These are phyloP conservation scores for Suillus bovinus DNA, from an alignment of 768 basidiomycete species.

Conservation along the genomic window DNA sequence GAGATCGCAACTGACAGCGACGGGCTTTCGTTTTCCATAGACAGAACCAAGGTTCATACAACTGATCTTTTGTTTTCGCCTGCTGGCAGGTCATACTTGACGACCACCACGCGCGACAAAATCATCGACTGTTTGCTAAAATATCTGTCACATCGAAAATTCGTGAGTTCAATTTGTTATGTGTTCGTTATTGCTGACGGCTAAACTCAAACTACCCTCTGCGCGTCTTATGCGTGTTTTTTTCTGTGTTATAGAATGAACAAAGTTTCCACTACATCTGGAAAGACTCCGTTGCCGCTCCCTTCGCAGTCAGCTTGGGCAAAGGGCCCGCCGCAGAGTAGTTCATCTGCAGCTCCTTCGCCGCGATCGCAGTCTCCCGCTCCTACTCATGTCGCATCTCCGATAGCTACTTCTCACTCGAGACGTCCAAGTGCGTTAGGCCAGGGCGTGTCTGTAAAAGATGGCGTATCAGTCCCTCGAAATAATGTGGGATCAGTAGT, in stretches of 20 bases:
- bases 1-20: slow-evolving; percentile 39
- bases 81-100: slow-evolving; percentile 91
- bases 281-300: slow-evolving; percentile 73
- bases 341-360: slow-evolving; percentile 50
- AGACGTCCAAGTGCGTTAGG: slow-evolving; percentile 76
- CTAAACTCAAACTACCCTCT: not conserved
- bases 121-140: slow-evolving; percentile 50
- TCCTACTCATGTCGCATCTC: slow-evolving; percentile 47
- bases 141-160: slow-evolving; percentile 41
- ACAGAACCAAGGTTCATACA: slow-evolving; percentile 43
- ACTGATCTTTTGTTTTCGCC: slow-evolving; percentile 61
- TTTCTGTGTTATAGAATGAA: slow-evolving; percentile 69
- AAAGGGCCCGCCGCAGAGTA: slow-evolving; percentile 75
- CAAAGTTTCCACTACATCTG: slow-evolving; percentile 79
- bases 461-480: slow-evolving; percentile 74
- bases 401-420: slow-evolving; percentile 60
- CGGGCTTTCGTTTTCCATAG: slow-evolving; percentile 39
- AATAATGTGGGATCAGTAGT: slow-evolving; percentile 59
- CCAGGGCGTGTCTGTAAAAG: slow-evolving; percentile 73
- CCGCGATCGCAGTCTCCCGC: slow-evolving; percentile 82
- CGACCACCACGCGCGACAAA: slow-evolving; percentile 76
- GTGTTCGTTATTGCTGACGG: slow-evolving; percentile 14
- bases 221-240: slow-evolving; percentile 1
- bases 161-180: slow-evolving; percentile 38
- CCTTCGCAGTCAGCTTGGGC: slow-evolving; percentile 88